Base-by-base conservation (phyloP, 2,329 filamentous ascomycete species). In the Phyllosticta citriasiana region DNA sequence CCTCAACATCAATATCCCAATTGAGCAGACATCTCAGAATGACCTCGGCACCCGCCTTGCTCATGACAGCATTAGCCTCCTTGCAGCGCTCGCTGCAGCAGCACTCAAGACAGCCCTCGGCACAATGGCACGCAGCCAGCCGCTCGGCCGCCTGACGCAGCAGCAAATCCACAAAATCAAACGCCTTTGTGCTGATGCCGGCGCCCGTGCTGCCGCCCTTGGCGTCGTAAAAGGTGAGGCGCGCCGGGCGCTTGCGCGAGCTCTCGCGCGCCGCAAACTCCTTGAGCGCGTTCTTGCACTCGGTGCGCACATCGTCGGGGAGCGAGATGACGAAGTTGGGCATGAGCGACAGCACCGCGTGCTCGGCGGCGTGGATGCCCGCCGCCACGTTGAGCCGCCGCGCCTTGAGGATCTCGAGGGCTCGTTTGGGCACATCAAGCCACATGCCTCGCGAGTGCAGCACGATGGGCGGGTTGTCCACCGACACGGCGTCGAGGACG, bases 311-410 rank as follows among this genome's bases (percentile, higher is more conserved):
- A 67, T 97, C 94, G 26, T 91, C 92, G 0, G 92, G 91, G 77
- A 92, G 87, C 66, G 85, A 89, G 67, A 97, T 85, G 53, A 97
- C 90, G 69, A 95, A 96, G 55, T 90, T 94, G 0, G 93, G 93
- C 77, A 97, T 86, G 2, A 97, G 80, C 50, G 84, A 88, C 64
- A 97, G 82, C 25, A 97, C 79, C 0, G 92, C 91, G 72, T 99
- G 94, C 74, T 97, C 91, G 2, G 94, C 93, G 0, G 93, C 93
- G 70, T 97, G 94, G 62, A 99, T 97, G 0, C 89, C 90, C 0
- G 88, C 94, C 0, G 91, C 93, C 9, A 93, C 82, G 71, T 97
- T 90, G 33, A 97, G 79, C 0, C 85, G 80, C 7, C 87, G 80
- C 0, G 82, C 82, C 51, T 86, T 82, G 1, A 99, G 81, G 52